A percentile compares a stretch with the other conserved stretches of the same genome.
These are phyloP conservation scores for Phytophthora nicotianae DNA, from an alignment of 352 stramenopile species.

Conservation along the genomic window DNA sequence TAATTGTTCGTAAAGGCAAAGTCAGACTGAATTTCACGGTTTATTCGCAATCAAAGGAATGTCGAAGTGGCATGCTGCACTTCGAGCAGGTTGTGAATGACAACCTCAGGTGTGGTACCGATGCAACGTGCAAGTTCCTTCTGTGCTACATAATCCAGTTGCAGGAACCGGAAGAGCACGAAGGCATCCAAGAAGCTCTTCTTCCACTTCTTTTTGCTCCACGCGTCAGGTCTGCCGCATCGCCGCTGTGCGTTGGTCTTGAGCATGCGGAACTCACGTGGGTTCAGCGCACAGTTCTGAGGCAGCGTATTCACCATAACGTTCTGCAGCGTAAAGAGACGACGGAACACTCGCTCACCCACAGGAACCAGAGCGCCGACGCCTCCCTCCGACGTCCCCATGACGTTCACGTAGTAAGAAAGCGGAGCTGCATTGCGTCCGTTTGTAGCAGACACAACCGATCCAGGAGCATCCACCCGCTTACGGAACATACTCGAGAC, in stretches of 20 bases:
- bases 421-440: slow-evolving; percentile 11
- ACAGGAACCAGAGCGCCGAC: slow-evolving; percentile 79
- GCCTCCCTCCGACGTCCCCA: slow-evolving; percentile 83
- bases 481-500: slow-evolving; percentile 84
- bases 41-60: slow-evolving; percentile 61
- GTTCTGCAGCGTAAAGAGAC: slow-evolving; percentile 88
- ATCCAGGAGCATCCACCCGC: slow-evolving; percentile 38
- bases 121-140: slow-evolving; percentile 90
- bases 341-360: slow-evolving; percentile 81
- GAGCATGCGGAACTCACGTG: slow-evolving; percentile 82
- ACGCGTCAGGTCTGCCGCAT: slow-evolving; percentile 72
- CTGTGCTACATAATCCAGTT: slow-evolving; percentile 87
- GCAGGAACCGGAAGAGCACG: slow-evolving; percentile 82
- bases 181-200: slow-evolving; percentile 87
- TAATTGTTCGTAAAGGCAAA: too few species aligned
- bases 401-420: slow-evolving; percentile 72
- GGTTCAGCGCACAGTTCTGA: slow-evolving; percentile 87
- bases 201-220: slow-evolving; percentile 90
- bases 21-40: background rate
- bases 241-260: slow-evolving; percentile 69
- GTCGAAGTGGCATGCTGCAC: slow-evolving; percentile 72
- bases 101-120: slow-evolving; percentile 87
- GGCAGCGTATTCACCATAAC: slow-evolving; percentile 90
- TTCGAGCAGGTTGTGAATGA: slow-evolving; percentile 89
- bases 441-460: slow-evolving; percentile 18